Conservation (phyloP, 2,329 filamentous ascomycete species). For the Botrytis aclada region DNA sequence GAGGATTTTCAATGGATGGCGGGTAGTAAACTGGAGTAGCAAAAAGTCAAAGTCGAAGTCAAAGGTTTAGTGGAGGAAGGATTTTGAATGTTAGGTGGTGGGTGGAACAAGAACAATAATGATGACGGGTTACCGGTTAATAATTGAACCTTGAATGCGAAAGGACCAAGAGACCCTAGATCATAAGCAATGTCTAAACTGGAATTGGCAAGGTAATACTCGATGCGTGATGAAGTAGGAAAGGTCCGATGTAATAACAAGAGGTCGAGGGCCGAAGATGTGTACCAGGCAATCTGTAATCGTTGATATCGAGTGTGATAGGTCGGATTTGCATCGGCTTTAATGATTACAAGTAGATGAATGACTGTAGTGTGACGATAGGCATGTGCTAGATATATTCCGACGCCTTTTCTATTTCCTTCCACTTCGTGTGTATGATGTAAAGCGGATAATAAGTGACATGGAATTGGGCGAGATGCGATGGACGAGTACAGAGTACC, state of each 20-base stretch:
- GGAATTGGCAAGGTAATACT: neutral
- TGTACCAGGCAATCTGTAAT: neutral
- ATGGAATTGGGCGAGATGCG: neutral
- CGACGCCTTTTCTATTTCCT: neutral
- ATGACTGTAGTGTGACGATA: constrained; percentile 1
- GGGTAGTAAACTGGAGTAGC: neutral
- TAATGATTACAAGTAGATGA: neutral
- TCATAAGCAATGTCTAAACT: neutral
- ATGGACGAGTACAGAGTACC: neutral
- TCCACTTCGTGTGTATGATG: neutral
- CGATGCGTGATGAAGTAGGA: neutral
- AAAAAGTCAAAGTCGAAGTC: neutral
- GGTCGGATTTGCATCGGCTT: neutral
- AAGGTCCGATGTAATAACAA: neutral
- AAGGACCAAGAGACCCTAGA: neutral
- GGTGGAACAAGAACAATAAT: neutral
- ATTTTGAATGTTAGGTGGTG: neutral
- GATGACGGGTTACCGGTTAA: neutral
- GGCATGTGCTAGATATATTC: neutral
- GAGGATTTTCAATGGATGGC: neutral
- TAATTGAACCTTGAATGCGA: neutral
- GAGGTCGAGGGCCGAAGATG: neutral
- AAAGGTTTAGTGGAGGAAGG: neutral
- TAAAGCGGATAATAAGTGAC: neutral
- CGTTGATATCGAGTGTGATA: neutral